These are phyloP conservation scores for Phoenix dactylifera DNA, from an alignment of 176 grass and related monocot species.

Conservation along the genomic window DNA sequence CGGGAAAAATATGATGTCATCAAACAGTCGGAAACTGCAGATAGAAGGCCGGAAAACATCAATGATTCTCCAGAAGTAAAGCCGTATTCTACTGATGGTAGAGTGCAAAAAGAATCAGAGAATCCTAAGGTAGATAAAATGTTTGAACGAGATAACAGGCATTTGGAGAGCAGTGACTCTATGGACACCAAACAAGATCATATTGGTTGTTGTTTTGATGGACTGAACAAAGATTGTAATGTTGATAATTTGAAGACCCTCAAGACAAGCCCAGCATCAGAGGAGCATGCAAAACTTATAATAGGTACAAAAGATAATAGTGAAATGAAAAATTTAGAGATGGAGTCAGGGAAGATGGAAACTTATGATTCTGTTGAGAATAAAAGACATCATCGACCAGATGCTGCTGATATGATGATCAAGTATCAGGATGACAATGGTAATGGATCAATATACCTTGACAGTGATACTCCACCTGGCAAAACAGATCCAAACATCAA, in stretches of 20 bases:
- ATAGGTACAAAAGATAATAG: not conserved
- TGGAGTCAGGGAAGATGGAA: not conserved
- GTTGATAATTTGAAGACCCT: not conserved
- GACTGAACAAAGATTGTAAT: not conserved
- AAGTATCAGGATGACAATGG: not conserved
- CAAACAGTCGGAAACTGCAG: constrained; percentile 15
- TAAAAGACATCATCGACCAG: not conserved
- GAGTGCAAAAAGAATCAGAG: not conserved
- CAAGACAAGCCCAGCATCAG: not conserved
- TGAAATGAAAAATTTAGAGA: not conserved
- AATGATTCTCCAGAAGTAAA: constrained; percentile 5
- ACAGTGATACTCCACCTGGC: not conserved
- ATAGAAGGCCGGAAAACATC: constrained; percentile 11
- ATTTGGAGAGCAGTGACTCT: not conserved
- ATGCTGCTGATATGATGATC: not conserved
- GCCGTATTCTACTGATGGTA: constrained; percentile 5
- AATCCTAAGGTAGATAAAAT: not conserved
- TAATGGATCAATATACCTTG: not conserved
- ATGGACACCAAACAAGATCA: not conserved
- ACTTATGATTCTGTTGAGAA: too few species aligned
- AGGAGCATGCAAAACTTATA: not conserved
- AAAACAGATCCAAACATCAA: constrained; percentile 8
- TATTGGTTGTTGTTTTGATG: not conserved
- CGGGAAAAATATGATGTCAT: not conserved
- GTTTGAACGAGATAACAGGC: not conserved